Percentiles rank a stretch among this genome's conserved stretches.
phyloP scores from a whole-genome alignment of 176 grass and related monocot species.

The Triticum aestivum region IWGSC_CS_RefSeq_v2.1 NC_057809.1:1417585-1418084 shows the following conservation, averaged over 20 bases:
- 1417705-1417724: too few relatives aligned
- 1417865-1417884: conserved; percentile 72
- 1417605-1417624: neutral
- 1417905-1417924: conserved; percentile 88
- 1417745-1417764: neutral
- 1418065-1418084: conserved; percentile 42
- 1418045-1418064: conserved; percentile 93
- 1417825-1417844: conserved; percentile 65
- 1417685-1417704: neutral
- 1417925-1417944: conserved; percentile 36
- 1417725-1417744: too few relatives aligned
- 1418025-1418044: conserved; percentile 94
- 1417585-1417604: neutral
- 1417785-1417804: conserved; percentile 74
- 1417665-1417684: neutral
- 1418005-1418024: conserved; percentile 50
- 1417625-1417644: neutral
- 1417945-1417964: too few relatives aligned
- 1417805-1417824: conserved; percentile 94
- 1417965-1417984: too few relatives aligned
- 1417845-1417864: conserved; percentile 5
- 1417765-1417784: conserved; percentile 84
- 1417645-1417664: neutral
- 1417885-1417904: conserved; percentile 77
- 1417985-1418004: neutral